Conservation (phyloP, 78 protist genomes). For the Dictyostelium brefeldianum region DNA sequence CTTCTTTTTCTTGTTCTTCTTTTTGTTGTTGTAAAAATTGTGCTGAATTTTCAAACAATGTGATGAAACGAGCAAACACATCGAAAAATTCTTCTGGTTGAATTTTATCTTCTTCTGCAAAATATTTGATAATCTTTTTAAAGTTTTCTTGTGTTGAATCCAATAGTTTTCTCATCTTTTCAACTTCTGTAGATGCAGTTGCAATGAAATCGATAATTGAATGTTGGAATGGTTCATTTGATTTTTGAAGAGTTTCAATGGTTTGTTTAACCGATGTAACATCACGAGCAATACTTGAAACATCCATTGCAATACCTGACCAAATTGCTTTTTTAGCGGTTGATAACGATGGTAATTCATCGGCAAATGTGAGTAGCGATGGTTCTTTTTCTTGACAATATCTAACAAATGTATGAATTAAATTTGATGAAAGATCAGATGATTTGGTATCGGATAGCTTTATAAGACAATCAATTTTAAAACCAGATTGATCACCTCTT, state of each 20-base stretch:
- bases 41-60: constrained; percentile 20
- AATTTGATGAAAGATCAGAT: constrained; percentile 57
- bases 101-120: constrained; percentile 37
- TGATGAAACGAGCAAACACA: constrained; percentile 37
- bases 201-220: constrained; percentile 43
- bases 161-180: constrained; percentile 55
- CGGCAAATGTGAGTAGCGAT: constrained; percentile 42
- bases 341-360: constrained; percentile 45
- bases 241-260: constrained; percentile 56
- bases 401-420: constrained; percentile 46
- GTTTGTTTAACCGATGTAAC: not conserved
- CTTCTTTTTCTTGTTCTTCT: constrained; percentile 63
- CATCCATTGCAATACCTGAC: constrained; percentile 70
- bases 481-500: constrained; percentile 77
- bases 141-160: constrained; percentile 53
- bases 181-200: constrained; percentile 18
- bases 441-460: constrained; percentile 70
- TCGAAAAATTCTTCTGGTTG: constrained; percentile 75
- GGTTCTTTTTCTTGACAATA: constrained; percentile 50
- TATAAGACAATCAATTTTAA: constrained; percentile 64
- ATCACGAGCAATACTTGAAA: constrained; percentile 32
- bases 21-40: not conserved
- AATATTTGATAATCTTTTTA: constrained; percentile 59
- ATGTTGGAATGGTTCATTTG: constrained; percentile 61
- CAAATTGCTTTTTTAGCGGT: constrained; percentile 51